These are phyloP conservation scores for Amanita subjunquillea DNA, from an alignment of 768 basidiomycete species.

Conservation along the genomic window DNA sequence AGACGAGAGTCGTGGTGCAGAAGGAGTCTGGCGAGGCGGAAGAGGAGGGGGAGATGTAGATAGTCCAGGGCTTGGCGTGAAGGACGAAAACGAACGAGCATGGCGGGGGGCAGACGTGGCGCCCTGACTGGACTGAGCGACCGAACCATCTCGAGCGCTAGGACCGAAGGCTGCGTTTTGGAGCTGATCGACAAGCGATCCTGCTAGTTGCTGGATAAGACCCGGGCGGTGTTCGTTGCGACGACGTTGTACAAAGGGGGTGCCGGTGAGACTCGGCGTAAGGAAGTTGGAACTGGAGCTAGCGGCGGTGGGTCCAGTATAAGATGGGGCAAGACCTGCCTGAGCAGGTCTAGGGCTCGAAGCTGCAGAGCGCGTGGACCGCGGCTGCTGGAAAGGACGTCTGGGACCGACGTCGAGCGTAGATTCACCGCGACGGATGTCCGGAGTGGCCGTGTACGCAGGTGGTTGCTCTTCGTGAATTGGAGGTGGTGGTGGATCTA, in stretches of 20 bases:
- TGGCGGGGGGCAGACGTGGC: not conserved
- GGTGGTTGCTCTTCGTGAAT: constrained; percentile 30
- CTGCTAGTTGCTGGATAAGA: not conserved
- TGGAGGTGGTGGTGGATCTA: not conserved
- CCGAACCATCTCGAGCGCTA: no score
- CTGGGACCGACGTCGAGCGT: constrained; percentile 54
- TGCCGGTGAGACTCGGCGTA: not conserved
- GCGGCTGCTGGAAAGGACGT: constrained; percentile 44
- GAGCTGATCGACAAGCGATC: not conserved
- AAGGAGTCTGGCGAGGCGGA: not conserved
- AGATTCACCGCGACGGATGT: constrained; percentile 44
- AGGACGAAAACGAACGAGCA: not conserved
- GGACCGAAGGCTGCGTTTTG: not conserved
- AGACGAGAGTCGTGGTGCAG: not conserved
- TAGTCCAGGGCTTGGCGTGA: not conserved
- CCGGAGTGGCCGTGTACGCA: constrained; percentile 54
- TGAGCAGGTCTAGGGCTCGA: not conserved
- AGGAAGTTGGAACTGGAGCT: not conserved
- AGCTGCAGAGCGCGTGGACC: no score
- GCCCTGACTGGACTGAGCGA: not conserved
- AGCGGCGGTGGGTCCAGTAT: not conserved
- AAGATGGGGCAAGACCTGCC: not conserved
- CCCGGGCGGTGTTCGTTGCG: no score
- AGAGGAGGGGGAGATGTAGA: not conserved
- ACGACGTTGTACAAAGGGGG: not conserved